Evolutionary conservation across 2,329 filamentous ascomycete species (phyloP).

Genomic region (Pseudogymnoascus sp.): DNA sequence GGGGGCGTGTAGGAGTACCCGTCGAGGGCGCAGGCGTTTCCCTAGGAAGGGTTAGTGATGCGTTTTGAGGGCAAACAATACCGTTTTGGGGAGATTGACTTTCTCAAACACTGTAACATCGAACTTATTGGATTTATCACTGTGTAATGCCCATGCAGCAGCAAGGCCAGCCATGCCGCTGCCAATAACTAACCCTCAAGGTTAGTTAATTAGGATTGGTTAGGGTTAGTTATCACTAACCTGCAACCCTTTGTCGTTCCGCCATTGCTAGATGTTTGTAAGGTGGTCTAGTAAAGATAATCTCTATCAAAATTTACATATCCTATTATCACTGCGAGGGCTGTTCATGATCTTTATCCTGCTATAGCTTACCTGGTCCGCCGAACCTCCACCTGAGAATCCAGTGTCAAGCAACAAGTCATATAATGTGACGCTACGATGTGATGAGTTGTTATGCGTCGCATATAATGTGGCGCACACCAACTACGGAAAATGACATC

Average conservation of each 20-base stretch:
- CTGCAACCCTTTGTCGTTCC: neutral
- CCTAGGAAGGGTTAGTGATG: neutral
- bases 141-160: neutral
- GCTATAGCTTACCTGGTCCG: too few species aligned
- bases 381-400: neutral
- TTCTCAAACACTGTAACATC: neutral
- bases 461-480: neutral
- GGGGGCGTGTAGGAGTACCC: neutral
- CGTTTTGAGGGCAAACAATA: neutral
- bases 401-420: neutral
- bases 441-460: neutral
- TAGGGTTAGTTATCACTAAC: too few species aligned
- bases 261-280: neutral
- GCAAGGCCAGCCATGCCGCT: neutral
- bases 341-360: neutral
- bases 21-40: neutral
- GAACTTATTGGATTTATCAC: neutral
- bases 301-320: neutral
- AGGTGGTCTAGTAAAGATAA: neutral
- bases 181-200: too few species aligned
- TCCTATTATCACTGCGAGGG: neutral
- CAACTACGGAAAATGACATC: neutral
- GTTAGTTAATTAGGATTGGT: too few species aligned
- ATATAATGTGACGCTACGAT: neutral
- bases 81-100: neutral